Evolutionary conservation across 352 stramenopile genomes (phyloP).

Genomic region (Saprolegnia parasitica): DNA sequence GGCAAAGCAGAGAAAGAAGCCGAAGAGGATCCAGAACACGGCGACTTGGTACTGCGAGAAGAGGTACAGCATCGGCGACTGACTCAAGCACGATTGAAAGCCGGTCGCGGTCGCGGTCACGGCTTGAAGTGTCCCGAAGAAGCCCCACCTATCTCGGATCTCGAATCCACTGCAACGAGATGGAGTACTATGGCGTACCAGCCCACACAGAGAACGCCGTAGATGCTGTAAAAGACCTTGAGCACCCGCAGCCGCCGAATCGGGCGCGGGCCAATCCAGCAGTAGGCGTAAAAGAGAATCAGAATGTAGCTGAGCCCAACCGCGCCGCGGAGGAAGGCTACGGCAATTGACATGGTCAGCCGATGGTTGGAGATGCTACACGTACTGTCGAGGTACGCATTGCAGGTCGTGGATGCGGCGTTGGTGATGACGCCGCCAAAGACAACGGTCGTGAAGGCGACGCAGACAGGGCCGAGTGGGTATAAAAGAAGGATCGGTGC

Average conservation of each 20-base stretch:
- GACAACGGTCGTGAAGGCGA: constrained; percentile 55
- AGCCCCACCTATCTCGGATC: constrained; percentile 37
- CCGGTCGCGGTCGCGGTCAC: constrained; percentile 51
- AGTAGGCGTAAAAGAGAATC: constrained; percentile 65
- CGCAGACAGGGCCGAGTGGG: constrained; percentile 51
- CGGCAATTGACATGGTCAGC: constrained; percentile 17
- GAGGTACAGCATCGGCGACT: constrained; percentile 58
- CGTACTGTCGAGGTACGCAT: constrained; percentile 59
- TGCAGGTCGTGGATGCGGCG: constrained; percentile 57
- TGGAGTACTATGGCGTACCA: constrained; percentile 32
- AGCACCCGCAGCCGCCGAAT: constrained; percentile 54
- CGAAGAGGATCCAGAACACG: constrained; percentile 58
- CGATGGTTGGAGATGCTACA: constrained; percentile 10
- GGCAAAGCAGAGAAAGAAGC: constrained; percentile 53
- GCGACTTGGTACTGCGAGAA: constrained; percentile 67
- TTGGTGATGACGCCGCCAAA: constrained; percentile 70
- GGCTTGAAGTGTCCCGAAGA: constrained; percentile 59
- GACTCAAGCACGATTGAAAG: constrained; percentile 64
- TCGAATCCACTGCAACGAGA: background rate
- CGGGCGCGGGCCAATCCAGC: constrained; percentile 55
- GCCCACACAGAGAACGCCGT: constrained; percentile 48
- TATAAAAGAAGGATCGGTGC: constrained; percentile 57
- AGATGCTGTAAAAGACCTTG: constrained; percentile 61
- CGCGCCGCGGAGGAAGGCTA: constrained; percentile 61
- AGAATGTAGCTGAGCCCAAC: constrained; percentile 61